Evolutionary conservation across 2,329 filamentous ascomycete genomes (phyloP), one percentile per base, ranked within the genome.

Genomic region (Phialophora macrospora): DNA sequence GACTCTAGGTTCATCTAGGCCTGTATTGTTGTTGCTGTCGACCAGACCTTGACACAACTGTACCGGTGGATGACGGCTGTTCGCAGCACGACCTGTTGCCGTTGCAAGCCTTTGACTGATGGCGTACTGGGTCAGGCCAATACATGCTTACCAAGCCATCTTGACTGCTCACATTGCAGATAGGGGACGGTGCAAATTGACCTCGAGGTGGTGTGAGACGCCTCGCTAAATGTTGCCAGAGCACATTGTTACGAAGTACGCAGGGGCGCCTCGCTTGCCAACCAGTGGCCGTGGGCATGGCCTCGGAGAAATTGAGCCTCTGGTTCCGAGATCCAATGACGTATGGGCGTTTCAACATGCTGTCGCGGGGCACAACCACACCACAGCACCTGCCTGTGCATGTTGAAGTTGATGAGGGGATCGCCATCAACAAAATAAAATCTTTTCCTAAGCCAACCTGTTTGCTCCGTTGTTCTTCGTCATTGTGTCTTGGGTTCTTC

Each of bases 291-390:
- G 20, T 17, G 48, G n/a, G 38, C 38, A n/a, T 12, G 20, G 22
- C 14, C 9, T 51, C 48, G 48, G 48, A 26, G 48, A 51, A 49
- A 51, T 51, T 28, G 20, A 51, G 48, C 48, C 48, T 51, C 48
- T 51, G 48, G 48, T 51, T 26, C 48, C 48, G 22, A 26, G 48
- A 22, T 51, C 48, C 48, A 51, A 51, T 51, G 48, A 51, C 48
- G 48, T 51, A 51, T 28, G 12, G 22, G 38, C 17, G 17, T n/a
- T 28, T 51, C 48, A 28, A 51, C 48, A 20, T 22, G 48, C 48
- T 1, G 48, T 51, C 48, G 48, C 48, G 48, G 48, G 48, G 48
- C 48, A 51, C 9, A 22, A 22, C 38, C 17, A 41, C 38, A 44
- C 14, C 38, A 51, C 20, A 51, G 48, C 22, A 20, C 48, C 20